Evolutionary conservation across 2,329 filamentous ascomycete species (phyloP), one percentile per base, ranked within the genome.

Genomic region (Clonostachys byssicola): DNA sequence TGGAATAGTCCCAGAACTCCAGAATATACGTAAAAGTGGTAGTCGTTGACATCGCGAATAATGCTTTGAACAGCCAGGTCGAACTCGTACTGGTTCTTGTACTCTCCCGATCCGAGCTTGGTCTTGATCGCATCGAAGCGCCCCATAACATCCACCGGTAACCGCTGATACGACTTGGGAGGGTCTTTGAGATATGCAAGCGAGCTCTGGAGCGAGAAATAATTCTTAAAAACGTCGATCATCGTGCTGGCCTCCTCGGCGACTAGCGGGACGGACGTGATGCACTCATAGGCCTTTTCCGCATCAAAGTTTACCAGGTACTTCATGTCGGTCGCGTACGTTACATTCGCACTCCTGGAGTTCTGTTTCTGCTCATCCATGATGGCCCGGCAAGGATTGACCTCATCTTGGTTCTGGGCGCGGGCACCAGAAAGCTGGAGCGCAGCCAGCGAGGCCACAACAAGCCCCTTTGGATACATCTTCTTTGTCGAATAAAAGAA

Each of bases 1-100:
- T 36, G 49, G 10, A 17, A 23, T 16, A 49, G 23, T 38, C n/a
- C 68, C 5, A 74, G 65, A 52, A 81, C 77, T 3, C 78, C 77
- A n/a, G 41, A 16, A 14, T 73, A 63, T 55, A 75, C 82, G 3
- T 69, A 64, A 44, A 85, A 82, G 56, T 89, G 85, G 2, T 82
- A 81, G 57, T 89, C 85, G 53, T 87, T 81, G 5, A 79, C 77
- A 20, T 71, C 70, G 36, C 57, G 56, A 34, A 83, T 68, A 7
- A 80, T 62, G 35, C 70, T 62, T 48, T 78, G 75, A 3, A 88
- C 66, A 30, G 78, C 77, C 9, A 65, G 51, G 54, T 81, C 74
- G 52, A 81, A 80, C 8, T 75, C 71, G 56, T 75, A 80, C 54
- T 83, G 78, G 57, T 70, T 77, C 5, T 63, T 57, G 54, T 75